Base-by-base conservation (phyloP, 495 filamentous ascomycete species). In the Hyaloscypha variabilis region DNA sequence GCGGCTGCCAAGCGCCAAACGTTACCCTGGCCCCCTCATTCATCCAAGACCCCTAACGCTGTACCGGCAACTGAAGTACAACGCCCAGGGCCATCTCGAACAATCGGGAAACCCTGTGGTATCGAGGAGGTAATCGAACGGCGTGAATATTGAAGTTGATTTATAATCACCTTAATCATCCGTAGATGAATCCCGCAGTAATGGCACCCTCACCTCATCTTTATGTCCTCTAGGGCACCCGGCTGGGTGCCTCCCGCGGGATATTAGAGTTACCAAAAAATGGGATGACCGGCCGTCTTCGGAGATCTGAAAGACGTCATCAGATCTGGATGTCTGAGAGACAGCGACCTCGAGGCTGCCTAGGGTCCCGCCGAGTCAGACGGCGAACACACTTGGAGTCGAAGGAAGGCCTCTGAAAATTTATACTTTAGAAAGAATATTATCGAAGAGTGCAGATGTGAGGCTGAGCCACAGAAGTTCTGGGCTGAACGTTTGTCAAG, bases 301-400 rank as follows among this genome's bases (percentile, higher is more conserved):
- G 51, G 51, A 54, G 51, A 25, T 24, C 51, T 28, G 19, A 54
- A 51, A 54, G 51, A 54, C 51, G 51, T 54, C 51, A 54, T 54
- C 23, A 28, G 23, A 28, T 10, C 51, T 3, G 11, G 11, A 10
- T 54, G 21, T 54, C 21, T 25, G 10, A 25, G 26, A 28, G 51
- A 25, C 8, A 25, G 8, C 39, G 13, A 19, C 31, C 39, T 46
- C 39, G 11, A 46, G 39, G 39, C 1, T 17, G 0, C 39, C 39
- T 17, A 17, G 17, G 39, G 39, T 46, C 3, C 19, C 39, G 39
- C 19, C 39, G 39, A 46, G 39, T 46, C 39, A 46, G 39, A 46
- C 19, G 39, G 39, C 39, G 39, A 14, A 46, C 39, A 46, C 19
- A 3, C 4, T 3, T 11, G 39, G 4, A 46, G 39, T 17, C 39